Evolutionary conservation across 768 basidiomycete species (phyloP).

Genomic region (Tulasnella sp.): DNA sequence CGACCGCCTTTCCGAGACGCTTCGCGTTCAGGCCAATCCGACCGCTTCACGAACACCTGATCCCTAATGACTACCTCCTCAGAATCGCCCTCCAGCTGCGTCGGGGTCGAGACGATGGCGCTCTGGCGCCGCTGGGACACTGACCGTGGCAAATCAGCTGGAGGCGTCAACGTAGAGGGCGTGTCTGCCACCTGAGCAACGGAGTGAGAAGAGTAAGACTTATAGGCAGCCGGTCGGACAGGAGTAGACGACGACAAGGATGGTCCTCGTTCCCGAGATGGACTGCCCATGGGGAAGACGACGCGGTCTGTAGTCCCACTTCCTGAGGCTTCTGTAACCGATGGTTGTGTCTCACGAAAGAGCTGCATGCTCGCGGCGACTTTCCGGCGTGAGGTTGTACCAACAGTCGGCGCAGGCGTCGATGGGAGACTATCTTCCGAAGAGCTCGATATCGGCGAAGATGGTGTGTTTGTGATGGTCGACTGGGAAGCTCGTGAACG

Average conservation of each 20-base stretch:
- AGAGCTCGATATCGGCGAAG: slow-evolving; percentile 1
- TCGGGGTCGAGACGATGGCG: background rate
- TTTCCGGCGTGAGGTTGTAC: slow-evolving; percentile 40
- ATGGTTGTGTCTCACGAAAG: slow-evolving; percentile 55
- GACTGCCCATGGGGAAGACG: background rate
- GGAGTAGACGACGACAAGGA: background rate
- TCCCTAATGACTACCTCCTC: slow-evolving; percentile 41
- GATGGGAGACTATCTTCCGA: background rate
- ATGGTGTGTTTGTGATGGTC: no score
- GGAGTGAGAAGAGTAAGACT: slow-evolving; percentile 24
- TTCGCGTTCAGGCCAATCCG: slow-evolving; percentile 78
- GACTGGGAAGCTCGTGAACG: no score
- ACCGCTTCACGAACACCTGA: slow-evolving; percentile 51
- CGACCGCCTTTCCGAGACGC: slow-evolving; percentile 21
- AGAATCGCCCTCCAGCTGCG: background rate
- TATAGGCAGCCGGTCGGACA: background rate
- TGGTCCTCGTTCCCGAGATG: background rate
- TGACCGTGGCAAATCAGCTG: background rate
- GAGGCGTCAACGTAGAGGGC: no score
- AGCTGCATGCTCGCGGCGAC: slow-evolving; percentile 72
- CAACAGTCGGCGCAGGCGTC: slow-evolving; percentile 4
- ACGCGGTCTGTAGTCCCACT: background rate
- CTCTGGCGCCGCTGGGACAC: slow-evolving; percentile 1
- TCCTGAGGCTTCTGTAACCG: background rate
- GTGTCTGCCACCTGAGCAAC: no score